Conservation (phyloP, 2,329 filamentous ascomycete genomes). For the Stagonosporopsis tanaceti region DNA sequence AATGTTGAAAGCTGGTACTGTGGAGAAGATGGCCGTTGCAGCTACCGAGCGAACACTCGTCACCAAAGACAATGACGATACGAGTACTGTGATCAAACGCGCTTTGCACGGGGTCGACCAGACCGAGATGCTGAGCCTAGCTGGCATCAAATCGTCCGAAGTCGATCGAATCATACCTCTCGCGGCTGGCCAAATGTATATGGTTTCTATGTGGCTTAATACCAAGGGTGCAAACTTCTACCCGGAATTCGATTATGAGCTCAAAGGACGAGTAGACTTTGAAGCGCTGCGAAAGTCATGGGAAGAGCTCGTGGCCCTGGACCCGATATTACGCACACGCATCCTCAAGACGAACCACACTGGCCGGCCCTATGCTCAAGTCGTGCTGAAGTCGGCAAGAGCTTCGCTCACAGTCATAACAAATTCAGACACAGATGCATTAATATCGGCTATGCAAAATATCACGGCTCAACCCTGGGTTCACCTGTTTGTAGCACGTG, state of each 20-base stretch:
- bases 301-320: conserved; percentile 62
- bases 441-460: neutral
- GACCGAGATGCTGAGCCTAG: conserved; percentile 47
- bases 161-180: conserved; percentile 71
- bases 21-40: conserved; percentile 67
- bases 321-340: conserved; percentile 73
- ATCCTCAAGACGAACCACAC: conserved; percentile 64
- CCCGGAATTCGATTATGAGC: conserved; percentile 71
- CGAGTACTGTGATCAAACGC: conserved; percentile 9
- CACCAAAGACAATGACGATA: conserved; percentile 2
- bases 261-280: conserved; percentile 53
- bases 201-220: conserved; percentile 79
- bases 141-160: conserved; percentile 54
- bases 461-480: conserved; percentile 43
- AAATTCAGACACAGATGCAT: conserved; percentile 21
- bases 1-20: conserved; percentile 71
- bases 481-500: conserved; percentile 47
- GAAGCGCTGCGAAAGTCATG: conserved; percentile 66
- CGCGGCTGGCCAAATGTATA: conserved; percentile 80
- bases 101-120: conserved; percentile 53
- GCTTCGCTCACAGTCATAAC: conserved; percentile 45
- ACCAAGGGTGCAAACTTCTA: conserved; percentile 74
- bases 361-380: conserved; percentile 68
- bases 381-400: conserved; percentile 58
- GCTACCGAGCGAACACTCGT: conserved; percentile 28